phyloP scores from a whole-genome alignment of 2,329 filamentous ascomycete species.

The Aspergillus aculeatus region DNA sequence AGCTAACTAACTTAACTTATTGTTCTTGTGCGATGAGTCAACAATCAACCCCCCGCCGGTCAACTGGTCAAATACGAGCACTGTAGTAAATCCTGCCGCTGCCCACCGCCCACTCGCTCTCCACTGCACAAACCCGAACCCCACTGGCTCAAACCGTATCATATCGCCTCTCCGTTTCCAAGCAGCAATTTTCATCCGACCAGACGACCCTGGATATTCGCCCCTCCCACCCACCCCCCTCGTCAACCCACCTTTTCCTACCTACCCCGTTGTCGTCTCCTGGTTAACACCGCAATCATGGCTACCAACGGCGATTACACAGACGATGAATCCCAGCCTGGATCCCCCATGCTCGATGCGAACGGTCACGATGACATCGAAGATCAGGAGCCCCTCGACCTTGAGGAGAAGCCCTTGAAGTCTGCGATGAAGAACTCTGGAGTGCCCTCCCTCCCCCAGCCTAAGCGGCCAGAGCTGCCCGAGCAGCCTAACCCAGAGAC shows the following conservation, averaged over 20 bases:
- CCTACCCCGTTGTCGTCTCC: constrained; percentile 8
- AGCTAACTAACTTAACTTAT: no score
- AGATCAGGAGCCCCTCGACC: constrained; percentile 67
- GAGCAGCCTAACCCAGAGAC: constrained; percentile 91
- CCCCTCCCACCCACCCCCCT: constrained; percentile 10
- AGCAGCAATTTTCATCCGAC: constrained; percentile 39
- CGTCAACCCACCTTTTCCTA: constrained; percentile 3
- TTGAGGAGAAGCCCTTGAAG: constrained; percentile 70
- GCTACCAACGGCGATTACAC: constrained; percentile 57
- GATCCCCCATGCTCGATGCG: constrained; percentile 52
- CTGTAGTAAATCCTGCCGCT: constrained; percentile 11
- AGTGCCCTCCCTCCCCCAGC: constrained; percentile 51
- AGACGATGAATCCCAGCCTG: constrained; percentile 55
- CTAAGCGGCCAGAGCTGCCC: constrained; percentile 67
- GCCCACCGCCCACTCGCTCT: constrained; percentile 35
- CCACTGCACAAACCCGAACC: constrained; percentile 41
- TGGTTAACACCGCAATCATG: constrained; percentile 45
- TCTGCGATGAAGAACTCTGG: constrained; percentile 79
- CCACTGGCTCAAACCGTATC: constrained; percentile 30
- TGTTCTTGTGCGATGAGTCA: constrained; percentile 2
- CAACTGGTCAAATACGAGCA: neutral
- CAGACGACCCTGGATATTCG: constrained; percentile 22
- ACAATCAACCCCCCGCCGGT: neutral
- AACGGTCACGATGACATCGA: constrained; percentile 69
- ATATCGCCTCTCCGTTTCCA: constrained; percentile 33